A percentile compares a stretch with the other conserved stretches of the same genome.
Evolutionary conservation across 169 alveolate species (phyloP).

Genomic region (Cryptosporidium parvum): DNA sequence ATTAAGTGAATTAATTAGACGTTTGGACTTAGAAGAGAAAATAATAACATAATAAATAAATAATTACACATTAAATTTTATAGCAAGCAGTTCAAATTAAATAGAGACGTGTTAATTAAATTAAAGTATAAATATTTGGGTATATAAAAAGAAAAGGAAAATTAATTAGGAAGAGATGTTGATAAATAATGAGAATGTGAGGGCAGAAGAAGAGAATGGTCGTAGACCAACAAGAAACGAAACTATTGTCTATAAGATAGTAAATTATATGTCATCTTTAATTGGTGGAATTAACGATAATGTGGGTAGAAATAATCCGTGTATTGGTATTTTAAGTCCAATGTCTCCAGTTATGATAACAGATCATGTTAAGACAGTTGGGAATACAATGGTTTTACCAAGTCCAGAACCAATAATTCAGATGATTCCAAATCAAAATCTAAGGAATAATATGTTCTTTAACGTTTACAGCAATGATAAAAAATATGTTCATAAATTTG

Average conservation of each 20-base stretch:
- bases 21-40: conserved; percentile 10
- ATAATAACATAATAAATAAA: neutral
- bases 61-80: neutral
- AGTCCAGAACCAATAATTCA: conserved; percentile 74
- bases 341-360: conserved; percentile 63
- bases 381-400: conserved; percentile 55
- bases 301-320: conserved; percentile 49
- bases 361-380: conserved; percentile 9
- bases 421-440: conserved; percentile 26
- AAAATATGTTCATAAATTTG: conserved; percentile 4
- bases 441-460: conserved; percentile 8
- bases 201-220: conserved; percentile 22
- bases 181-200: conserved; percentile 48
- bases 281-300: conserved; percentile 65
- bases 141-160: neutral
- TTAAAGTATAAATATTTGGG: neutral
- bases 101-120: neutral
- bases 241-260: conserved; percentile 50
- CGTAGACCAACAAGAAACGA: conserved; percentile 5
- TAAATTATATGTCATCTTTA: conserved; percentile 65
- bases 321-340: conserved; percentile 67
- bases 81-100: too few relatives aligned
- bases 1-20: neutral
- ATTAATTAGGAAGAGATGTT: conserved; percentile 6
- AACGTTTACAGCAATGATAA: neutral